Percentiles rank a stretch among this genome's conserved stretches.
phyloP scores from a whole-genome alignment of 1,284 basidiomycete species.

The Cryptococcus maquisensis region DNA sequence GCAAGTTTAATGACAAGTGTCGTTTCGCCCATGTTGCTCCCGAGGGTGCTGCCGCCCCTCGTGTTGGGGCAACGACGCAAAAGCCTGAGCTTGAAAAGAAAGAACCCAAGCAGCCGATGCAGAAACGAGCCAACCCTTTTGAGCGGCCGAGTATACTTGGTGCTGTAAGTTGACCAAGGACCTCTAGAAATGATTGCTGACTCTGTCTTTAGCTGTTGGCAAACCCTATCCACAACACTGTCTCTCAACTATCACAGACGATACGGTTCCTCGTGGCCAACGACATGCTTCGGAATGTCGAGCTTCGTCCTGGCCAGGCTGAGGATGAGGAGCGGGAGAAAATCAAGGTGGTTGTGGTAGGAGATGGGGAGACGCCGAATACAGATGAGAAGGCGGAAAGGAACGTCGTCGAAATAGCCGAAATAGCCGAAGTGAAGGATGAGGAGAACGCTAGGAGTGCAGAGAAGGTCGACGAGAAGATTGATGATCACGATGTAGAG shows the following conservation, averaged over 20 bases:
- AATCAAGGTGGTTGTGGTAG: slow-evolving; percentile 18
- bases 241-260: slow-evolving; percentile 88
- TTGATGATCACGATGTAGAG: no score
- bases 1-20: slow-evolving; percentile 37
- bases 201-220: slow-evolving; percentile 53
- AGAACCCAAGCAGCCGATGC: slow-evolving; percentile 55
- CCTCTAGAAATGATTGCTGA: not conserved
- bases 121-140: slow-evolving; percentile 63
- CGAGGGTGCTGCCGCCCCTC: not conserved
- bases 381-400: no score
- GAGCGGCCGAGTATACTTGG: slow-evolving; percentile 65
- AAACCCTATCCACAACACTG: slow-evolving; percentile 82
- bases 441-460: no score
- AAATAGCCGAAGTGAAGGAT: no score
- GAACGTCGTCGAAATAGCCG: no score
- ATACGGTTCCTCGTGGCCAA: slow-evolving; percentile 91
- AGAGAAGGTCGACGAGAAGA: no score
- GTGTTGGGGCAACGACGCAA: not conserved
- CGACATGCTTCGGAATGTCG: slow-evolving; percentile 78
- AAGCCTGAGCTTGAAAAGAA: slow-evolving; percentile 11
- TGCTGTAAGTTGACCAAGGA: slow-evolving; percentile 56
- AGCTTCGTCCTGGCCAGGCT: slow-evolving; percentile 73
- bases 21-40: slow-evolving; percentile 26
- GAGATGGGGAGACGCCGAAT: not conserved
- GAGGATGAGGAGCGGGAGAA: slow-evolving; percentile 53